Conservation (phyloP, 2,329 filamentous ascomycete species). For the Apiospora sp. region DNA sequence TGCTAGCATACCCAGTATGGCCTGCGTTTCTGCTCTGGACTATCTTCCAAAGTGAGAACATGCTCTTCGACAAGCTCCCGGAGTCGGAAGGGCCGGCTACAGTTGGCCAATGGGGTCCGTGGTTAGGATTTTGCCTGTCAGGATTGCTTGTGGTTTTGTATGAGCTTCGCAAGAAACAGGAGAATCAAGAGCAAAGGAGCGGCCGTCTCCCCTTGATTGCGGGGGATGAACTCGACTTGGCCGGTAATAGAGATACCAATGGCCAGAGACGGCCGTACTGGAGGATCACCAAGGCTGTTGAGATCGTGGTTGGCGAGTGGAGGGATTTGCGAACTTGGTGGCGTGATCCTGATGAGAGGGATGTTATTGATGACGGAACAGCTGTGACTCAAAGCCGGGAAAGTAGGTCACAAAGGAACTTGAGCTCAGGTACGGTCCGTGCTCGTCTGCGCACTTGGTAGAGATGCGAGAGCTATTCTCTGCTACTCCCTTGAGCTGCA, state of each 20-base stretch:
- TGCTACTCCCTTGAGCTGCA: background rate
- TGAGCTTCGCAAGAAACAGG: background rate
- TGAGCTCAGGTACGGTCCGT: background rate
- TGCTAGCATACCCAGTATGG: background rate
- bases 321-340: background rate
- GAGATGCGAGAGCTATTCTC: background rate
- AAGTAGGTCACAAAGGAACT: background rate
- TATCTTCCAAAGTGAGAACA: background rate
- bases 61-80: background rate
- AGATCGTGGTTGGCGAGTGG: background rate
- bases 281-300: background rate
- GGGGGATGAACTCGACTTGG: background rate
- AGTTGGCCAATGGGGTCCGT: background rate
- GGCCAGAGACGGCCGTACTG: background rate
- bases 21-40: background rate
- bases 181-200: background rate
- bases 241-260: background rate
- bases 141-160: background rate
- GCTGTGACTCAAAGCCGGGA: background rate
- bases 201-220: background rate
- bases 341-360: background rate
- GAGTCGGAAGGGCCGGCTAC: background rate
- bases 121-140: background rate
- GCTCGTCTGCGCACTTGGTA: background rate
- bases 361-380: background rate